Base-by-base conservation (phyloP, 2,329 filamentous ascomycete species). In the Aspergillus unguis region DNA sequence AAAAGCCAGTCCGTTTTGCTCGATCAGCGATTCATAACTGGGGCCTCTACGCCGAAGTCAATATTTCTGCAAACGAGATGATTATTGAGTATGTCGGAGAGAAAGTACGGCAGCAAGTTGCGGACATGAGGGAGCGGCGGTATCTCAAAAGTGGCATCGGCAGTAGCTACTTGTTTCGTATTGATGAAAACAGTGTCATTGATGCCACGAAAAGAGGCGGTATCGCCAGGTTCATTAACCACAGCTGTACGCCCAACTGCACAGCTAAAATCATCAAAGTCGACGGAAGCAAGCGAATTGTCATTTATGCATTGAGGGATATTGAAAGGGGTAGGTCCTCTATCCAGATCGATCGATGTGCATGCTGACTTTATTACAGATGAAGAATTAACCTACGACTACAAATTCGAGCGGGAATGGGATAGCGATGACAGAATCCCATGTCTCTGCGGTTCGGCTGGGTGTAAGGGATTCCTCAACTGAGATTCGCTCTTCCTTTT, bases 21-120 rank as follows among this genome's bases (percentile, higher is more conserved):
- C 85, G 94, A 41, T 99, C 94, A 48, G 94, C 94, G 42, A 99
- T 99, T 64, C 94, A 99, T 75, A 97, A 96, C 65, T 99, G 94
- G 94, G 94, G 94, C 28, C 77, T 99, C 28, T 99, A 99, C 68
- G 92, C 94, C 3, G 92, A 96, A 80, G 94, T 99, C 74, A 94
- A 95, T 67, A 99, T 99, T 58, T 84, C 88, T 55, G 91, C 92
- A 70, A 95, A 96, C 71, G 94, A 99, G 73, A 96, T 99, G 91
- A 99, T 99, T 69, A 99, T 99, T 67, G 94, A 99, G 75, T 99
- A 99, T 69, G 94, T 99, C 8, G 94, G 94, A 55, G 94, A 99
- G 75, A 94, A 96, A 71, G 91, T 99, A 35, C 85, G 94, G 52
- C 94, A 99, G 73, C 90, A 95, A 66, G 94, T 99, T 55, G 92